Base-by-base conservation (phyloP, 83 land plant species). In the Diphasiastrum complanatum region DNA sequence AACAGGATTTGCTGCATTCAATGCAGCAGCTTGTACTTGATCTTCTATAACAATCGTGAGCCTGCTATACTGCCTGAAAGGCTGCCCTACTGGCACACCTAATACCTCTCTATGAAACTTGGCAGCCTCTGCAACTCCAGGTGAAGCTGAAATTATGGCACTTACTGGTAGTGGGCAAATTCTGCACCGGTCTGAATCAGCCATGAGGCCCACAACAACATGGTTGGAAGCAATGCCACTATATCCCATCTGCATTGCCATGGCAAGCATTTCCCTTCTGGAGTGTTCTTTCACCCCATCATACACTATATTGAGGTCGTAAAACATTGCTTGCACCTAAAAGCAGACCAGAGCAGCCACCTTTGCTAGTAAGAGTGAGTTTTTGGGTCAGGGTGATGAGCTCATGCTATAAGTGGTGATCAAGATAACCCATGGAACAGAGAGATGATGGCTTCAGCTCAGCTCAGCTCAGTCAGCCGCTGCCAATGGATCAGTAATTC, bases 211-310 rank as follows among this genome's bases (percentile, higher is more conserved):
- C 2, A 50, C 68, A 33, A 82, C 67, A 46, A 60, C 64, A 51
- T 68, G 71, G 45, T 80, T 72, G 61, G 76, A 67, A 40, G 91
- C 87, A 24, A 85, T 57, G 28, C 86, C 86, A 32, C 70, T 72
- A 74, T 85, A 88, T 26, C 95, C 95, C 1, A 88, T 76, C 71
- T 85, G 82, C 84, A 81, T 61, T 32, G 78, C 72, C 71, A 65
- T 78, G 29, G 67, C 68, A 18, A 62, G 70, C 29, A 78, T 26
- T 62, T 78, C 81, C 16, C 74, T 47, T 27, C 84, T 75, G 10
- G 66, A 19, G 33, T 61, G 55, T 12, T 52, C 72, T 2, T 25
- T 61, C 32, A 74, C 6, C 33, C n/a, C n/a, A n/a, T n/a, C n/a
- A n/a, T n/a, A n/a, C n/a, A n/a, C n/a, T n/a, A n/a, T n/a, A n/a